Percentiles rank a stretch among this genome's conserved stretches.
These are phyloP conservation scores for Leccinellum rugosiceps DNA, from an alignment of 768 basidiomycete species.

Conservation along the genomic window DNA sequence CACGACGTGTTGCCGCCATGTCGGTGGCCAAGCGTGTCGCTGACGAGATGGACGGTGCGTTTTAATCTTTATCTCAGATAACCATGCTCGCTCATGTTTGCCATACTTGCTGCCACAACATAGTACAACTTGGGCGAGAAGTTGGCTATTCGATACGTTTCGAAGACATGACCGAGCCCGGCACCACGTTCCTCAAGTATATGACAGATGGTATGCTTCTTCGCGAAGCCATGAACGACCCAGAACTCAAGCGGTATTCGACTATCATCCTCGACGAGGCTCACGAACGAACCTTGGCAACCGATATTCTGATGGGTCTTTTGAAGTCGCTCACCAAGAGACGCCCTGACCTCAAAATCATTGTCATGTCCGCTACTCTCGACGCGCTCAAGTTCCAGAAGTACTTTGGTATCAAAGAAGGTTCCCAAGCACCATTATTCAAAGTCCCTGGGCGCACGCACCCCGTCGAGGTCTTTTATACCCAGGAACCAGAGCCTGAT, in stretches of 20 bases:
- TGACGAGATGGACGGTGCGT: slow-evolving; percentile 96
- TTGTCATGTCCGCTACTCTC: slow-evolving; percentile 97
- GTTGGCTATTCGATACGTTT: slow-evolving; percentile 99
- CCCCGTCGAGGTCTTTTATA: slow-evolving; percentile 94
- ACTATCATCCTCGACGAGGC: slow-evolving; percentile 99
- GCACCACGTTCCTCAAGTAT: slow-evolving; percentile 93
- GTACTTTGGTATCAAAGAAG: slow-evolving; percentile 65
- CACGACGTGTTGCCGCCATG: slow-evolving; percentile 95
- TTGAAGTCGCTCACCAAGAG: slow-evolving; percentile 80
- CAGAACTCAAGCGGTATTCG: slow-evolving; percentile 82
- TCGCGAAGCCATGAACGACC: slow-evolving; percentile 98
- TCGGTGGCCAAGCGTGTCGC: slow-evolving; percentile 98
- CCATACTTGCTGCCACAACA: slow-evolving; percentile 2
- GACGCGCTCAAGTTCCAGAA: slow-evolving; percentile 96
- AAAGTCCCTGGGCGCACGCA: slow-evolving; percentile 92
- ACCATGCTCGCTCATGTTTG: slow-evolving; percentile 2
- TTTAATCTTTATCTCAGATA: background rate
- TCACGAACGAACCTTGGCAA: slow-evolving; percentile 96
- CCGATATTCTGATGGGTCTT: slow-evolving; percentile 97
- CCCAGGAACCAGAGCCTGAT: slow-evolving; percentile 88
- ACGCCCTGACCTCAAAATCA: slow-evolving; percentile 89
- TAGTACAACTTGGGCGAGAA: slow-evolving; percentile 89
- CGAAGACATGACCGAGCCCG: slow-evolving; percentile 83
- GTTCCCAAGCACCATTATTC: slow-evolving; percentile 66
- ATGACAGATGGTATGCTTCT: slow-evolving; percentile 99